Conservation (phyloP, 208 protist genomes). For the Leishmania braziliensis region DNA sequence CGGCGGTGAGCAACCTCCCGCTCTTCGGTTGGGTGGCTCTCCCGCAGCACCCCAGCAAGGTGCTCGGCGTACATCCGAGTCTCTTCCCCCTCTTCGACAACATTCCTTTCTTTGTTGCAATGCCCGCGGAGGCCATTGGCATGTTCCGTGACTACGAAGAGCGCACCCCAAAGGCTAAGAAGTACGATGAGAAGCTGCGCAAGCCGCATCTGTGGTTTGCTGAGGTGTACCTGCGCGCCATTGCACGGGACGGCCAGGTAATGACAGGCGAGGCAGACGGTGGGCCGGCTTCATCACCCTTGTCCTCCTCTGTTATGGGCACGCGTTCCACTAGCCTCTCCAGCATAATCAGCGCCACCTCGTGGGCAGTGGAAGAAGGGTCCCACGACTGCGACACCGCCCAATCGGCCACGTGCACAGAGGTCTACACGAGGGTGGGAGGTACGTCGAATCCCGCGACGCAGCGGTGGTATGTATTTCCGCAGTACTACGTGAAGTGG, state of each 20-base stretch:
- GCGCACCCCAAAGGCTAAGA: slow-evolving; percentile 19
- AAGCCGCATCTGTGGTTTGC: slow-evolving; percentile 28
- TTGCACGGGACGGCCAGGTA: slow-evolving; percentile 36
- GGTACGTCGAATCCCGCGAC: slow-evolving; percentile 8
- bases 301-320: background rate
- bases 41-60: background rate
- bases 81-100: slow-evolving; percentile 28
- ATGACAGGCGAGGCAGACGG: slow-evolving; percentile 22
- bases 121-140: slow-evolving; percentile 31
- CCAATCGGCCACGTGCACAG: background rate
- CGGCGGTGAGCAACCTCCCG: slow-evolving; percentile 20
- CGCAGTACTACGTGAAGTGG: slow-evolving; percentile 29
- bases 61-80: background rate
- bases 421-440: slow-evolving; percentile 13
- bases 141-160: slow-evolving; percentile 41
- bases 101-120: slow-evolving; percentile 37
- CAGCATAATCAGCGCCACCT: background rate
- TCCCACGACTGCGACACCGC: background rate
- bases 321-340: too few relatives aligned
- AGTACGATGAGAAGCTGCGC: slow-evolving; percentile 60
- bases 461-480: slow-evolving; percentile 39
- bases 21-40: slow-evolving; percentile 40
- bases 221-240: slow-evolving; percentile 47
- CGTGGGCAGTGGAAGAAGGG: background rate
- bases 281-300: background rate